These are phyloP conservation scores for Yarrowia sp. DNA, from an alignment of 805 yeast species.

Conservation along the genomic window DNA sequence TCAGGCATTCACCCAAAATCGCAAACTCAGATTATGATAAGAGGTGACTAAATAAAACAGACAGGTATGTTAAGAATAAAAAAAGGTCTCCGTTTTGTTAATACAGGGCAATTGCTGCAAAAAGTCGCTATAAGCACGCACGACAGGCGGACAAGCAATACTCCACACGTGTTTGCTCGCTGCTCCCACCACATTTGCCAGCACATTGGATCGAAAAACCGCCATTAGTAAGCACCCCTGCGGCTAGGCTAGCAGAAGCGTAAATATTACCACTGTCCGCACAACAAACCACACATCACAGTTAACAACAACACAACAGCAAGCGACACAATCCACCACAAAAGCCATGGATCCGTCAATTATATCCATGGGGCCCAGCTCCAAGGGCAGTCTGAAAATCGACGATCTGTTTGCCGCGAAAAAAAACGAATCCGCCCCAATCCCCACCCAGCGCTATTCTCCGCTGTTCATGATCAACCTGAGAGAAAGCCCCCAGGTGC, in stretches of 20 bases:
- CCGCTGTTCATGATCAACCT: slow-evolving; percentile 22
- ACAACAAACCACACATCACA: slow-evolving; percentile 17
- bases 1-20: neutral
- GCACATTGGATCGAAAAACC: too few species aligned
- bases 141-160: too few species aligned
- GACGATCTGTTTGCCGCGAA: slow-evolving; percentile 23
- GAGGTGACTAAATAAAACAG: neutral
- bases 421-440: slow-evolving; percentile 7
- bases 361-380: slow-evolving; percentile 15
- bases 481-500: slow-evolving; percentile 16
- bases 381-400: slow-evolving; percentile 21
- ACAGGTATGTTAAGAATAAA: too few species aligned
- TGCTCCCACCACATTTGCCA: too few species aligned
- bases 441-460: slow-evolving; percentile 14
- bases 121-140: too few species aligned
- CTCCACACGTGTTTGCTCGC: too few species aligned
- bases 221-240: slow-evolving; percentile 2
- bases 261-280: slow-evolving; percentile 4
- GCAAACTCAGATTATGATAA: slow-evolving; percentile 19
- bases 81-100: too few species aligned
- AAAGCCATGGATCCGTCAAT: slow-evolving; percentile 25
- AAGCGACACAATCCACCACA: neutral
- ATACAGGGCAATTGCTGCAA: neutral
- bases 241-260: slow-evolving; percentile 23
- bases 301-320: slow-evolving; percentile 8